Conservation (phyloP, 805 yeast species). For the Metschnikowia rubicola region DNA sequence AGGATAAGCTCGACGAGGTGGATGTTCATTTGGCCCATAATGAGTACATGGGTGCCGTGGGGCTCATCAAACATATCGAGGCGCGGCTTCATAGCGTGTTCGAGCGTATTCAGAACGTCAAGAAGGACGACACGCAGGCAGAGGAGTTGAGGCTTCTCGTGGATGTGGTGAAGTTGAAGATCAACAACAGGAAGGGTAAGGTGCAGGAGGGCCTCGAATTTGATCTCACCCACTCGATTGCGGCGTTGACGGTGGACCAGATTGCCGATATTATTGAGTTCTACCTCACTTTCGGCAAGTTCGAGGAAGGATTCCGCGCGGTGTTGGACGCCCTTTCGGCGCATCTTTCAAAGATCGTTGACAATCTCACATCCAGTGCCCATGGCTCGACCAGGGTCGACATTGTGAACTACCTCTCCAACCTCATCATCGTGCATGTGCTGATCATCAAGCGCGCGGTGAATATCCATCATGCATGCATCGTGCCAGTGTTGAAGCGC, state of each 20-base stretch:
- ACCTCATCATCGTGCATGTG: slow-evolving; percentile 37
- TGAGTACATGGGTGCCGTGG: slow-evolving; percentile 46
- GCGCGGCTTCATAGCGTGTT: slow-evolving; percentile 29
- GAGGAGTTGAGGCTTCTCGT: slow-evolving; percentile 30
- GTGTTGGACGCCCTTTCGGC: slow-evolving; percentile 34
- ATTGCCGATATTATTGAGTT: slow-evolving; percentile 33
- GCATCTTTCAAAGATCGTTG: slow-evolving; percentile 29
- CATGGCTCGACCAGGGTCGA: slow-evolving; percentile 44
- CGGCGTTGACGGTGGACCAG: slow-evolving; percentile 27
- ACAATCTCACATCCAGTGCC: slow-evolving; percentile 34
- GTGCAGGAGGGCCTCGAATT: slow-evolving; percentile 37
- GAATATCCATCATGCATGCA: slow-evolving; percentile 50
- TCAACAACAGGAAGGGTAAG: slow-evolving; percentile 34
- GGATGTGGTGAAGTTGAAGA: slow-evolving; percentile 41
- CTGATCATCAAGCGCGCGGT: slow-evolving; percentile 47
- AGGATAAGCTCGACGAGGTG: slow-evolving; percentile 63
- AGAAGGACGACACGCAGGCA: slow-evolving; percentile 13
- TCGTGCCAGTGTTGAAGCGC: slow-evolving; percentile 33
- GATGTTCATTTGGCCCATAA: slow-evolving; percentile 66
- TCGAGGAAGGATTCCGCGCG: slow-evolving; percentile 34
- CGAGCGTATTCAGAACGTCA: slow-evolving; percentile 17
- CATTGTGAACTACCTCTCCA: slow-evolving; percentile 38
- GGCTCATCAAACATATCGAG: slow-evolving; percentile 37
- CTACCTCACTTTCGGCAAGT: slow-evolving; percentile 33
- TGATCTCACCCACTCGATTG: slow-evolving; percentile 35